A percentile compares a stretch with the other conserved stretches of the same genome.
phyloP scores from a whole-genome alignment of 75 land plant genomes.

The Pinus taeda region DNA sequence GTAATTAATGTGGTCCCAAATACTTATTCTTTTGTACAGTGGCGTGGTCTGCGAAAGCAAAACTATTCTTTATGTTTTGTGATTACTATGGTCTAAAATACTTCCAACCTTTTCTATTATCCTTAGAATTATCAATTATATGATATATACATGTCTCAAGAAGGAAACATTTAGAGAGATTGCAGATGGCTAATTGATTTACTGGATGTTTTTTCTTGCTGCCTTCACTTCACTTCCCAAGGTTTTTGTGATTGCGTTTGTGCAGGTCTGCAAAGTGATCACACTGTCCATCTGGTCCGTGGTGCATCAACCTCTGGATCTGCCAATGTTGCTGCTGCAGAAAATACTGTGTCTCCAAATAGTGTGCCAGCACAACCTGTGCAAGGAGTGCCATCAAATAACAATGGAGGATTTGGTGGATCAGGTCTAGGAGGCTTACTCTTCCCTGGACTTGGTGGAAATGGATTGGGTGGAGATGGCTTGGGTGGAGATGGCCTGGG shows the following conservation, averaged over 20 bases:
- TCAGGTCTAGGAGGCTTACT: slow-evolving; percentile 45
- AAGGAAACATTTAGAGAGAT: not conserved
- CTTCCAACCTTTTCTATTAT: not conserved
- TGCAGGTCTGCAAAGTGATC: slow-evolving; percentile 61
- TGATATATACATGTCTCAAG: not conserved
- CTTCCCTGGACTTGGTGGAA: slow-evolving; percentile 50
- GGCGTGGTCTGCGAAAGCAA: not conserved
- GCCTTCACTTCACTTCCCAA: not conserved
- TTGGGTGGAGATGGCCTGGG: slow-evolving; percentile 17
- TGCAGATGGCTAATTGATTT: not conserved
- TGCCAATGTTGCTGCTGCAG: slow-evolving; percentile 22
- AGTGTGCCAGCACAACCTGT: not conserved
- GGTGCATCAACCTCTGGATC: slow-evolving; percentile 38
- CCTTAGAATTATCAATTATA: not conserved
- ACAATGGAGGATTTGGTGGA: slow-evolving; percentile 34
- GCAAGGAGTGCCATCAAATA: slow-evolving; percentile 25
- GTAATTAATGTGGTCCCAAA: not conserved
- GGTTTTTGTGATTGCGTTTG: not conserved
- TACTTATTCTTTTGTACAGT: not conserved
- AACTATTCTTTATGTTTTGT: not conserved
- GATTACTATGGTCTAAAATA: not conserved
- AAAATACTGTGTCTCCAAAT: slow-evolving; percentile 17
- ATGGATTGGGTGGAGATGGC: slow-evolving; percentile 4
- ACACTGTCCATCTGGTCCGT: slow-evolving; percentile 66
- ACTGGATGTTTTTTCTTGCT: not conserved